Percentiles rank a stretch among this genome's conserved stretches.
Evolutionary conservation across 2,329 filamentous ascomycete species (phyloP).

Genomic region (Westerdykella aurantiaca): DNA sequence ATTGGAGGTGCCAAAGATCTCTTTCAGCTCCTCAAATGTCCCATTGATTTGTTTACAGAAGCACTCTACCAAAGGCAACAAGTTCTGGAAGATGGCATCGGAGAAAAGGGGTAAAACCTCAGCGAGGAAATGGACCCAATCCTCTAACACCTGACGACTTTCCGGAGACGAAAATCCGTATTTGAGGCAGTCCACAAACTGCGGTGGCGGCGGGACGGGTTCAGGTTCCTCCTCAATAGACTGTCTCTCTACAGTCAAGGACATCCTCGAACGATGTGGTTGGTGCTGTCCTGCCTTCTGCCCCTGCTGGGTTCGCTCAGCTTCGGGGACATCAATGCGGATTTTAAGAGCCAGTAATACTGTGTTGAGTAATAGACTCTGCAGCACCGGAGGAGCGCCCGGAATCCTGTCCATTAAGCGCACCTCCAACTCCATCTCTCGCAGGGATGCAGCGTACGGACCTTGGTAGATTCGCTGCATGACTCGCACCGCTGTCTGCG

Average conservation of each 20-base stretch:
- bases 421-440: conserved; percentile 62
- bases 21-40: conserved; percentile 66
- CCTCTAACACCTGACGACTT: conserved; percentile 75
- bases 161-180: conserved; percentile 69
- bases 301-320: conserved; percentile 13
- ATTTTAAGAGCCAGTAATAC: conserved; percentile 69
- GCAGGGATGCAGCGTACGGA: conserved; percentile 55
- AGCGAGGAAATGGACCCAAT: conserved; percentile 81
- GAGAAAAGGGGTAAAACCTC: conserved; percentile 81
- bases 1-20: conserved; percentile 50
- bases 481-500: conserved; percentile 63
- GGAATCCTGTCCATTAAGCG: conserved; percentile 63
- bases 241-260: conserved; percentile 23
- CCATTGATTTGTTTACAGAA: conserved; percentile 71
- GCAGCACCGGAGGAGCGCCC: conserved; percentile 57
- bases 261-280: conserved; percentile 24
- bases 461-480: conserved; percentile 59
- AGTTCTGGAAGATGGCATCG: conserved; percentile 77
- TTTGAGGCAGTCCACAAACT: conserved; percentile 77
- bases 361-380: conserved; percentile 73
- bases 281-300: conserved; percentile 12
- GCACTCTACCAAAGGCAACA: conserved; percentile 86
- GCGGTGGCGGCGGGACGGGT: conserved; percentile 52
- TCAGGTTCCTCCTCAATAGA: conserved; percentile 31
- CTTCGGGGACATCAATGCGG: conserved; percentile 26